A percentile compares a stretch with the other conserved stretches of the same genome.
Conservation (phyloP, 2,329 filamentous ascomycete genomes). For the Neonectria ditissima region DNA sequence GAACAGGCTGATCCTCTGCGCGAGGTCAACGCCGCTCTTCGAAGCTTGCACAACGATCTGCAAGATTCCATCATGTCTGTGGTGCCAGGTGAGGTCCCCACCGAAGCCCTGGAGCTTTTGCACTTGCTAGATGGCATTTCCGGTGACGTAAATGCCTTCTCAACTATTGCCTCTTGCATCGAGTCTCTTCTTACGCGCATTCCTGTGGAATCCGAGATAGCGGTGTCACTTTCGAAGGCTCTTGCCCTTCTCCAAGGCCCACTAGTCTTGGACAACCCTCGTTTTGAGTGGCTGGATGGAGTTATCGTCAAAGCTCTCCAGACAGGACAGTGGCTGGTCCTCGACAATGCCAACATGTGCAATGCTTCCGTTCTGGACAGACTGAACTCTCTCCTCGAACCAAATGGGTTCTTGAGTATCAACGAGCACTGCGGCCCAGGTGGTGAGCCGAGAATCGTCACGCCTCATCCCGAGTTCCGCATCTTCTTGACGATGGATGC, state of each 20-base stretch:
- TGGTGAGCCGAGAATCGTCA: conserved; percentile 83
- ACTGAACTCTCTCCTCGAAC: conserved; percentile 93
- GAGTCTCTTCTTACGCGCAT: conserved; percentile 55
- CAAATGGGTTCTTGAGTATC: conserved; percentile 86
- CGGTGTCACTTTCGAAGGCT: conserved; percentile 60
- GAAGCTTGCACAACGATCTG: conserved; percentile 63
- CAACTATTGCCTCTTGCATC: conserved; percentile 53
- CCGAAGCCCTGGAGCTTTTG: conserved; percentile 62
- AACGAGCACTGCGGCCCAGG: conserved; percentile 91
- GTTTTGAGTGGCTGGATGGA: conserved; percentile 97
- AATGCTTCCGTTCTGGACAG: conserved; percentile 94
- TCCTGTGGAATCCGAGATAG: conserved; percentile 59
- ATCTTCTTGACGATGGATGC: conserved; percentile 96
- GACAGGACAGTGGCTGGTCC: conserved; percentile 88
- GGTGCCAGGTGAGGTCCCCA: conserved; percentile 60
- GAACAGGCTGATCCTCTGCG: conserved; percentile 90
- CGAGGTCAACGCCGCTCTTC: conserved; percentile 70
- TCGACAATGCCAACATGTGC: conserved; percentile 98
- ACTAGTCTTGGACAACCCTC: conserved; percentile 74
- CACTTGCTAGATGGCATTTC: conserved; percentile 59
- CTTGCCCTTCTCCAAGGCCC: conserved; percentile 64
- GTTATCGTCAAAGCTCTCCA: conserved; percentile 89
- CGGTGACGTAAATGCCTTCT: conserved; percentile 54
- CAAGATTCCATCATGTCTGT: conserved; percentile 62
- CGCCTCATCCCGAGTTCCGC: conserved; percentile 86